Evolutionary conservation across 2,329 filamentous ascomycete genomes (phyloP).

Genomic region (Fusarium sp.): DNA sequence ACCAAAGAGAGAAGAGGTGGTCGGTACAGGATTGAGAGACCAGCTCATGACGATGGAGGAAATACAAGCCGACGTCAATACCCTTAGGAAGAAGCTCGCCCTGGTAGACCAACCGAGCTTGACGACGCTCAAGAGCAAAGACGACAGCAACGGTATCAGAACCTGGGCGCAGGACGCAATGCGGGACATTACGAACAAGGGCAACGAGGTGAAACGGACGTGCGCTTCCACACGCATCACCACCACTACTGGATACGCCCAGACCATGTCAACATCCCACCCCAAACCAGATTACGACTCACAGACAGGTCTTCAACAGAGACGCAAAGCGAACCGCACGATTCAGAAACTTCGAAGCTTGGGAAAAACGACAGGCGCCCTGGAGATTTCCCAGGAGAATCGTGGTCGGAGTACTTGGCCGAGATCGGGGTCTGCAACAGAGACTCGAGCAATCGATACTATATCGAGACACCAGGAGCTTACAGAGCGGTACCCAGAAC

Average conservation of each 20-base stretch:
- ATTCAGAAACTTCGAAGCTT: constrained; percentile 39
- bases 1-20: background rate
- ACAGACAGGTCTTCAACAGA: constrained; percentile 7
- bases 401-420: constrained; percentile 43
- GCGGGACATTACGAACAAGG: constrained; percentile 37
- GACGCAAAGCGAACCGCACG: constrained; percentile 23
- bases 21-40: background rate
- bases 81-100: constrained; percentile 8
- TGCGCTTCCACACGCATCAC: constrained; percentile 70
- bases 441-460: constrained; percentile 47
- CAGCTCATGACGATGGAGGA: constrained; percentile 16
- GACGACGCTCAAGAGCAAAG: constrained; percentile 11
- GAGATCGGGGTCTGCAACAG: constrained; percentile 32
- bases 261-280: constrained; percentile 34
- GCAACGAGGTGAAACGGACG: constrained; percentile 36
- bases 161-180: constrained; percentile 40
- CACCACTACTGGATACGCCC: constrained; percentile 70
- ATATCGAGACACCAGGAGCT: constrained; percentile 37
- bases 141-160: constrained; percentile 12
- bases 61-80: constrained; percentile 30
- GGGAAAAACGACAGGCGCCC: constrained; percentile 30
- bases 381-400: constrained; percentile 31
- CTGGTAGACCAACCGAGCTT: constrained; percentile 17
- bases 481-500: constrained; percentile 26
- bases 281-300: background rate